Percentiles rank a stretch among this genome's conserved stretches.
phyloP scores from a whole-genome alignment of 2,329 filamentous ascomycete genomes.

The Fusarium drepaniforme region DNA sequence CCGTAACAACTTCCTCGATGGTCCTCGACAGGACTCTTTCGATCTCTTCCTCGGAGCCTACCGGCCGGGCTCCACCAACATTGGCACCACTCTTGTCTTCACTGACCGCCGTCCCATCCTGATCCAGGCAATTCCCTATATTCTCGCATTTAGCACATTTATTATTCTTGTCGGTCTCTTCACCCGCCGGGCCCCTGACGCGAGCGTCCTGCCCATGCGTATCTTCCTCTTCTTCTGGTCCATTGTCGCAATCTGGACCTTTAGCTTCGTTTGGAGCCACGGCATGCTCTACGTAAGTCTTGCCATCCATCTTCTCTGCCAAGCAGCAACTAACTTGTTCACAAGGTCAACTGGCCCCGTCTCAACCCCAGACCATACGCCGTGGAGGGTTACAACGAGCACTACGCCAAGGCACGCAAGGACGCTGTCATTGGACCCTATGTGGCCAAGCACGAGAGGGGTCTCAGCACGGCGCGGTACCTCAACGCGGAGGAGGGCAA shows the following conservation, averaged over 20 bases:
- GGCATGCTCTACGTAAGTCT: conserved; percentile 93
- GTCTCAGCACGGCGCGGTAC: conserved; percentile 84
- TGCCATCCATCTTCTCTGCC: neutral
- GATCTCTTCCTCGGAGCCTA: conserved; percentile 94
- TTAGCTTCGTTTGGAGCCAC: conserved; percentile 83
- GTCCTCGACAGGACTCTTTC: conserved; percentile 93
- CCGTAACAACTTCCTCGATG: conserved; percentile 94
- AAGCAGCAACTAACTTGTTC: conserved; percentile 22
- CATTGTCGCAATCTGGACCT: conserved; percentile 75
- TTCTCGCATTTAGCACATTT: conserved; percentile 88
- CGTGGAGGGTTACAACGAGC: conserved; percentile 88
- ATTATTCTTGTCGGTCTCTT: conserved; percentile 82
- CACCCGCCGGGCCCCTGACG: conserved; percentile 77
- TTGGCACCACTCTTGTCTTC: conserved; percentile 81
- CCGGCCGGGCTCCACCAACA: conserved; percentile 77
- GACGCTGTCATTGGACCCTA: conserved; percentile 85
- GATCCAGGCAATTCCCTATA: conserved; percentile 93
- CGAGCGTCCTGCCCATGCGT: conserved; percentile 83
- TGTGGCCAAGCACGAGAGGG: conserved; percentile 78
- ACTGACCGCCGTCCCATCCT: conserved; percentile 86
- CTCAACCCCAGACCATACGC: conserved; percentile 90
- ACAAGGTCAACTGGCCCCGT: conserved; percentile 97
- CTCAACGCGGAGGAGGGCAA: conserved; percentile 95
- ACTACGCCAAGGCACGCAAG: conserved; percentile 84
- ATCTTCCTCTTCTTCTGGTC: conserved; percentile 86